Evolutionary conservation across 1,284 basidiomycete genomes (phyloP), one percentile per base, ranked within the genome.

Genomic region (Ustilago trichophora): DNA sequence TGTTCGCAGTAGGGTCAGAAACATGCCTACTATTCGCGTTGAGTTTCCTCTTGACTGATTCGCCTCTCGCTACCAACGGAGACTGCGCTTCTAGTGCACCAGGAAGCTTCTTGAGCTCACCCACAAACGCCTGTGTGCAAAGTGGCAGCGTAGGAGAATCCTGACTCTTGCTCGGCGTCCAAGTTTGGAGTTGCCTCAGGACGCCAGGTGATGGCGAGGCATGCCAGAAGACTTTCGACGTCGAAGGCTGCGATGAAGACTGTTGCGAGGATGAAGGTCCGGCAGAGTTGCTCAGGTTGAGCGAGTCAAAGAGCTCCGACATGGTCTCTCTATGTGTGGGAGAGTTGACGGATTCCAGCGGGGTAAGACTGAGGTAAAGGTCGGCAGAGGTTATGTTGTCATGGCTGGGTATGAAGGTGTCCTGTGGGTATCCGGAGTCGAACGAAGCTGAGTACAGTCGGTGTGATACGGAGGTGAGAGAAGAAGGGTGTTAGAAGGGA

Each of bases 241-340:
- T 58, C 12, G 62, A 62, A 21, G 67, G 67, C 33, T 70, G 67
- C 3, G 67, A 70, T 0, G 67, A 65, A 2, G 65, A 63, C 16
- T 52, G 59, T n/a, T 69, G 66, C 3, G 66, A 69, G 3, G 66
- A 69, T 2, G 60, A 56, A 2, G 56, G 55, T 11, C 52, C 66
- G 8, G 58, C 50, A 6, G 52, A 45, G 4, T 36, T 56, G 58
- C 35, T 59, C 21, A 70, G 47, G 12, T 70, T 65, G 57, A 70
- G 62, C 34, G 67, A 70, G 47, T 70, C 67, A 25, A 70, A 70
- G 34, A 70, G 67, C 31, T 70, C 67, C 25, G 67, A 70, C 67
- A 70, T 70, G 53, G 22, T 46, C 37, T 12, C n/a, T n/a, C n/a
- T n/a, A n/a, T n/a, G n/a, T n/a, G 21, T 7, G 35, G 15, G 19